A percentile compares a stretch with the other conserved stretches of the same genome.
These are phyloP conservation scores for Candida tammaniensis DNA, from an alignment of 805 yeast species.

Conservation along the genomic window DNA sequence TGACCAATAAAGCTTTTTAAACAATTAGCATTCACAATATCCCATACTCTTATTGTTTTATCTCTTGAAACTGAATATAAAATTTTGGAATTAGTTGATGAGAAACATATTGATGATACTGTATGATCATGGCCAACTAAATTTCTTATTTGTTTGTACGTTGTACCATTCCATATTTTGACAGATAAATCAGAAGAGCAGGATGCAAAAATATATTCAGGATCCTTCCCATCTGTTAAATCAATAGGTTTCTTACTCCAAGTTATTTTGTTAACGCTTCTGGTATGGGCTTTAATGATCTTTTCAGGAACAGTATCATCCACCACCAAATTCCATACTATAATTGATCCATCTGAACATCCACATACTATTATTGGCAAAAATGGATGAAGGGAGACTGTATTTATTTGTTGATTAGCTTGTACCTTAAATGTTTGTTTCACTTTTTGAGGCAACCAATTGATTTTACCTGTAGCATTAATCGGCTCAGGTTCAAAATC, in stretches of 20 bases:
- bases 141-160: constrained; percentile 54
- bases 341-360: constrained; percentile 68
- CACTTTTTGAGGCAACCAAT: constrained; percentile 62
- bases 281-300: constrained; percentile 72
- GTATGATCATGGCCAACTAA: constrained; percentile 87
- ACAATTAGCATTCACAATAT: constrained; percentile 65
- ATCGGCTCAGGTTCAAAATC: constrained; percentile 24
- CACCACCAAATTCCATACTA: constrained; percentile 62
- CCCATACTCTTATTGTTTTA: constrained; percentile 61
- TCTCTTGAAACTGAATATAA: constrained; percentile 67
- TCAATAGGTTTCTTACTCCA: constrained; percentile 48
- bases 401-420: constrained; percentile 51
- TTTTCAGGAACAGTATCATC: constrained; percentile 58
- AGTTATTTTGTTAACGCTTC: constrained; percentile 55
- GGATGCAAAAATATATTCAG: constrained; percentile 41
- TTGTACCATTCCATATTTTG: constrained; percentile 68
- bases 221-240: constrained; percentile 13
- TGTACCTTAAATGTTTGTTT: constrained; percentile 52
- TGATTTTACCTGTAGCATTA: constrained; percentile 24
- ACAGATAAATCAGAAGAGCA: constrained; percentile 54
- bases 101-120: constrained; percentile 61
- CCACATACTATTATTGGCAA: constrained; percentile 65
- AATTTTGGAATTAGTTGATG: constrained; percentile 41
- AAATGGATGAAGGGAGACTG: constrained; percentile 72
- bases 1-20: constrained; percentile 69